Evolutionary conservation across 2,329 filamentous ascomycete genomes (phyloP), one percentile per base, ranked within the genome.

Genomic region (Venturia nashicola): DNA sequence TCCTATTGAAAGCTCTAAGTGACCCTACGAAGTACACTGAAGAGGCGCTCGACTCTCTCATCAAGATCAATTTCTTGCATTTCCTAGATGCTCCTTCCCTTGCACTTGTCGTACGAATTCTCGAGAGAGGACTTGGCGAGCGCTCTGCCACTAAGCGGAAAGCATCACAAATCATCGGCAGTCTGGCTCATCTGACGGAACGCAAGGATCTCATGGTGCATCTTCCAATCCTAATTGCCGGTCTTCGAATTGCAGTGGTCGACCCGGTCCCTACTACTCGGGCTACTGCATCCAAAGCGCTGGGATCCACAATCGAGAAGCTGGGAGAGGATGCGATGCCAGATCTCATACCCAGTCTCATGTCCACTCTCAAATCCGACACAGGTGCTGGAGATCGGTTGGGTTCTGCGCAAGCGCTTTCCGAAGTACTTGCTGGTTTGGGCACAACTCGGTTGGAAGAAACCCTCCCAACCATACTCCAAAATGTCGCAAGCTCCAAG

Each of bases 21-120:
- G 94, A 99, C 73, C 92, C 94, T 1, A 99, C 93, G 0, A 97
- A 94, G 73, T 91, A 96, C 77, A 99, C 95, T 0, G 93, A 99
- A 71, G 90, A 95, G 68, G 94, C 94, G 18, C 80, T 99, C 66
- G 93, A 99, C 73, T 82, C 91, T 0, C 83, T 99, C 65, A 97
- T 99, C 79, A 97, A 96, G 77, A 90, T 99, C n/a, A 91, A 91
- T 60, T 99, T 99, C 73, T 87, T 97, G 16, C 94, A 99, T 76
- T 99, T 97, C 72, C 83, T 99, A n/a, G 94, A 99, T 75, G 90
- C 95, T 0, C 94, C 94, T 5, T 99, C 95, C 2, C 81, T 99
- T 70, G 94, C 94, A 23, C 83, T 99, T 62, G 91, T 99, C 67
- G 95, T 94, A 59, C 90, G 94, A 67, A 97, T 99, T 69, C 80